phyloP scores from a whole-genome alignment of 2,329 filamentous ascomycete species.

The Xylogone sp. region DNA sequence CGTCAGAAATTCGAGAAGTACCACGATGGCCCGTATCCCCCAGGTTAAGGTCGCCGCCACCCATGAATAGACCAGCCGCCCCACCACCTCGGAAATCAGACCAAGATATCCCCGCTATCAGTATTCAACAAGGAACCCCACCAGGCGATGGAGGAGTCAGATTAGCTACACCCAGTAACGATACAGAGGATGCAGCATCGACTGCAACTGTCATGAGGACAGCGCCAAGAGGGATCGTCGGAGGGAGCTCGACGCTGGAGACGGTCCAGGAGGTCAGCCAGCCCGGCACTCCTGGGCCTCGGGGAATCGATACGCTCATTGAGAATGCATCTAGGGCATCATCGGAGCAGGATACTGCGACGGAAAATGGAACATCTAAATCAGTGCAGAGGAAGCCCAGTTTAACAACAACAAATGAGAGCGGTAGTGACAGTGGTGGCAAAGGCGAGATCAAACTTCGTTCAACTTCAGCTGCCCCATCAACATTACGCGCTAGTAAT shows the following conservation, averaged over 20 bases:
- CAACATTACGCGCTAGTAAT: slow-evolving; percentile 45
- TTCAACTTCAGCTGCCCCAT: slow-evolving; percentile 32
- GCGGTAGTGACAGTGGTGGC: slow-evolving; percentile 63
- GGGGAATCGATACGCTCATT: slow-evolving; percentile 41
- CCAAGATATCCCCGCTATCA: slow-evolving; percentile 48
- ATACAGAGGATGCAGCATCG: slow-evolving; percentile 22
- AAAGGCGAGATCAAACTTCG: slow-evolving; percentile 40
- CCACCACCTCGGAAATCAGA: slow-evolving; percentile 44
- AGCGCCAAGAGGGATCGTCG: slow-evolving; percentile 56
- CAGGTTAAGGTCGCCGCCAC: slow-evolving; percentile 73
- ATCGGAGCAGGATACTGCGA: slow-evolving; percentile 31
- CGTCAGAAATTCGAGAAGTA: slow-evolving; percentile 49
- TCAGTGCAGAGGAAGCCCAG: slow-evolving; percentile 44
- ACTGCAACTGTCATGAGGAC: slow-evolving; percentile 50
- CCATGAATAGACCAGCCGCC: slow-evolving; percentile 45
- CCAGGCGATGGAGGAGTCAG: slow-evolving; percentile 34
- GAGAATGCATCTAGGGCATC: slow-evolving; percentile 49
- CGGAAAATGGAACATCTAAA: slow-evolving; percentile 24
- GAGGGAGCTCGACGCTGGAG: slow-evolving; percentile 65
- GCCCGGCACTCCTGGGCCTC: slow-evolving; percentile 64
- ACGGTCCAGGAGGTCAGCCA: slow-evolving; percentile 90
- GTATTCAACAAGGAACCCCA: slow-evolving; percentile 41
- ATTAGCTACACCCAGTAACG: slow-evolving; percentile 13
- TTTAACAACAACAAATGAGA: slow-evolving; percentile 43
- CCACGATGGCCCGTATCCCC: slow-evolving; percentile 77